A percentile compares a stretch with the other conserved stretches of the same genome.
These are phyloP conservation scores for Trichoderma asperelloides DNA, from an alignment of 495 filamentous ascomycete species.

Conservation along the genomic window DNA sequence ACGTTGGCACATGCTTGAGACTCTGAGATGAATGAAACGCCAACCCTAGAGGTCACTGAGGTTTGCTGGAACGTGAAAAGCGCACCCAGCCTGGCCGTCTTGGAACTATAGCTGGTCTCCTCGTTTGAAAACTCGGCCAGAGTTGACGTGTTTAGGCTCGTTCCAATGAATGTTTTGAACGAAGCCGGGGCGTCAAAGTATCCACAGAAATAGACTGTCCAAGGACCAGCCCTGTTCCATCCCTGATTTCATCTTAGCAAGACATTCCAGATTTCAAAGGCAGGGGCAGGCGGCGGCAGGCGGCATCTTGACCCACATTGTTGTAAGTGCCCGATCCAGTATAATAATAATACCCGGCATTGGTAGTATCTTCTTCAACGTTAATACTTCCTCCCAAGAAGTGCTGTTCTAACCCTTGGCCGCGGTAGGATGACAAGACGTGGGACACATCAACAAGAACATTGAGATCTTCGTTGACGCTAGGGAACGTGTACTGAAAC, in stretches of 20 bases:
- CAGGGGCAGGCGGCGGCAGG: too few species aligned
- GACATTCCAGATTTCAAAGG: neutral
- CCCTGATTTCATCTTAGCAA: slow-evolving; percentile 16
- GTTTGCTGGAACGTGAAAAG: slow-evolving; percentile 31
- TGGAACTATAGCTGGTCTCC: slow-evolving; percentile 14
- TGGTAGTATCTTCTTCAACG: slow-evolving; percentile 22
- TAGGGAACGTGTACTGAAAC: slow-evolving; percentile 53
- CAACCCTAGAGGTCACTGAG: slow-evolving; percentile 52
- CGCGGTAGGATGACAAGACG: slow-evolving; percentile 53
- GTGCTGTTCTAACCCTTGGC: slow-evolving; percentile 51
- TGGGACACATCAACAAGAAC: slow-evolving; percentile 65
- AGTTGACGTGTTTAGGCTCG: slow-evolving; percentile 19
- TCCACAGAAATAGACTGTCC: slow-evolving; percentile 65
- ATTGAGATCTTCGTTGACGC: slow-evolving; percentile 30
- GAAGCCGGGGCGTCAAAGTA: slow-evolving; percentile 42
- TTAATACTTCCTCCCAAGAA: slow-evolving; percentile 57
- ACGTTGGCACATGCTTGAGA: slow-evolving; percentile 54
- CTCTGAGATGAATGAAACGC: slow-evolving; percentile 60
- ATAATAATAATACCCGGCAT: slow-evolving; percentile 42
- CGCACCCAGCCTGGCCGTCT: slow-evolving; percentile 30
- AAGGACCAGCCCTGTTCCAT: slow-evolving; percentile 45
- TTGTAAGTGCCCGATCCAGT: slow-evolving; percentile 57
- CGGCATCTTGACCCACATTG: slow-evolving; percentile 37
- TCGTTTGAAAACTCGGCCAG: slow-evolving; percentile 22
- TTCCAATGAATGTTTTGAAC: slow-evolving; percentile 45